Conservation (phyloP, 2,329 filamentous ascomycete species). For the Botrytis byssoidea region DNA sequence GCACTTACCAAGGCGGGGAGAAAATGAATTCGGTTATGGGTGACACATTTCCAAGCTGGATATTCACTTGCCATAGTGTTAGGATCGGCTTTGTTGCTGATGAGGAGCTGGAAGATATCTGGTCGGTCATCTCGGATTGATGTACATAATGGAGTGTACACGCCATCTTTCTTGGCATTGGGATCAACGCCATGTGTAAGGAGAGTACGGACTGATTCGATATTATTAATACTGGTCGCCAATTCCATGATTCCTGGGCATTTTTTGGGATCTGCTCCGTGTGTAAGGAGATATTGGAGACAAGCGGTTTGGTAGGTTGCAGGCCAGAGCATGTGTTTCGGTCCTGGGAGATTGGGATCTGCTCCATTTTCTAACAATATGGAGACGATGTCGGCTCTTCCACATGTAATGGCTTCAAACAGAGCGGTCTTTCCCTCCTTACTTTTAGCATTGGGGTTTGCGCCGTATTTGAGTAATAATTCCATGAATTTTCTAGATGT, state of each 20-base stretch:
- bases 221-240: constrained; percentile 60
- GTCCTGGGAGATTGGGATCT: constrained; percentile 66
- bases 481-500: constrained; percentile 55
- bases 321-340: constrained; percentile 68
- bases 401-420: constrained; percentile 58
- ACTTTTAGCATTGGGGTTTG: constrained; percentile 59
- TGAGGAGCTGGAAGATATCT: constrained; percentile 60
- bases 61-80: constrained; percentile 60
- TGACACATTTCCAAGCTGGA: constrained; percentile 67
- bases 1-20: constrained; percentile 59
- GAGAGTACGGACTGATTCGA: constrained; percentile 58
- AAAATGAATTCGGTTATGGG: constrained; percentile 61
- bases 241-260: constrained; percentile 63
- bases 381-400: constrained; percentile 56
- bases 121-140: constrained; percentile 64
- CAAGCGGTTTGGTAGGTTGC: constrained; percentile 58
- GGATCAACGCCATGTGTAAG: constrained; percentile 59
- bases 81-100: constrained; percentile 51
- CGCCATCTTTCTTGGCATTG: constrained; percentile 62
- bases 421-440: constrained; percentile 61
- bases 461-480: constrained; percentile 58
- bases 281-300: constrained; percentile 56
- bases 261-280: constrained; percentile 60
- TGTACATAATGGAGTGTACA: constrained; percentile 66
- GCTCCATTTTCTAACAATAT: constrained; percentile 57